Evolutionary conservation across 23 red algal species (phyloP).

Genomic region (Gracilaria gracilis): DNA sequence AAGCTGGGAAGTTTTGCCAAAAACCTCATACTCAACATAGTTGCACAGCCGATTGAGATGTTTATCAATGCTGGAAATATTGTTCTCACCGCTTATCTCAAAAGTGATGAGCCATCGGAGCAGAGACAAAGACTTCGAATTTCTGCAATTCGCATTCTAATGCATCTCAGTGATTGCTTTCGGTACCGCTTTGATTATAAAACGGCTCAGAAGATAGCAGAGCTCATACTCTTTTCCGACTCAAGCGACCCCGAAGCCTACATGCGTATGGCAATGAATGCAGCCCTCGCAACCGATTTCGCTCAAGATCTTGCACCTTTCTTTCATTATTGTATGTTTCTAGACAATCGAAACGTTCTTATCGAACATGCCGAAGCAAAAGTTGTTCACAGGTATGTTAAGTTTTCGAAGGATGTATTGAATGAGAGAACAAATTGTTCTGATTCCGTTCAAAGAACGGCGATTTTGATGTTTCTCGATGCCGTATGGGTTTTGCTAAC

Average conservation of each 20-base stretch:
- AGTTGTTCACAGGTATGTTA: constrained; percentile 49
- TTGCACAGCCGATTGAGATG: not conserved
- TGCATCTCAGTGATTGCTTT: constrained; percentile 50
- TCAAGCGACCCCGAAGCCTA: constrained; percentile 39
- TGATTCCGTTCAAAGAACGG: not conserved
- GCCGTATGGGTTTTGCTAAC: constrained; percentile 31
- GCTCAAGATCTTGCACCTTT: constrained; percentile 13
- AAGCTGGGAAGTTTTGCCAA: not conserved
- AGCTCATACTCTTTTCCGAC: constrained; percentile 17
- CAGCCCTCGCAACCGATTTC: not conserved
- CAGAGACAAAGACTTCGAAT: constrained; percentile 12
- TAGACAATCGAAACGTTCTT: constrained; percentile 54
- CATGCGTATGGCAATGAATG: constrained; percentile 55
- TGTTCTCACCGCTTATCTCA: constrained; percentile 11
- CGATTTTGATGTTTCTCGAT: constrained; percentile 28
- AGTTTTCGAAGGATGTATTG: not conserved
- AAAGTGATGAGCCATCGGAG: not conserved
- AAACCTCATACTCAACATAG: not conserved
- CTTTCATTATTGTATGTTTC: constrained; percentile 61
- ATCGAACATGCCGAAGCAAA: constrained; percentile 39
- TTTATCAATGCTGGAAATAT: constrained; percentile 2
- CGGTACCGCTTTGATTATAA: constrained; percentile 40
- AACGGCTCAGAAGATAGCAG: constrained; percentile 13
- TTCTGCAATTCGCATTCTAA: constrained; percentile 27
- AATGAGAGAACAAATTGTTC: not conserved